These are phyloP conservation scores for Chamaecyparis obtusa DNA, from an alignment of 75 land plant genomes.

Conservation along the genomic window DNA sequence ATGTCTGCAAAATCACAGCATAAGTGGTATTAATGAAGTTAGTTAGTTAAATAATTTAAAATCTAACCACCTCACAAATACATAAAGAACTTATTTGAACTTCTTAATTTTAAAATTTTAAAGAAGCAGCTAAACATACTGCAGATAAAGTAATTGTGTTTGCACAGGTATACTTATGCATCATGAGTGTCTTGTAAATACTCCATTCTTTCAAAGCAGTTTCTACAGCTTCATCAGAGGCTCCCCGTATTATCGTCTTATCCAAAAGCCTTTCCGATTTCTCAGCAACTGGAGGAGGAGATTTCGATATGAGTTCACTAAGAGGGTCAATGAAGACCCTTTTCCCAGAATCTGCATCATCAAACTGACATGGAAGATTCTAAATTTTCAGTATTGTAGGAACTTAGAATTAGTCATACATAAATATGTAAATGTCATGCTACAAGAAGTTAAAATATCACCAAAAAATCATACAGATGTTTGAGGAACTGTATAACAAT, in stretches of 20 bases:
- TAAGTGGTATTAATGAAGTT: not conserved
- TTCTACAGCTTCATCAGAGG: constrained; percentile 13
- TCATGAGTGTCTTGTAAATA: not conserved
- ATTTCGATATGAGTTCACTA: constrained; percentile 1
- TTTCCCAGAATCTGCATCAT: constrained; percentile 10
- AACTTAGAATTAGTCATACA: not conserved
- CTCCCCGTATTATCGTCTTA: constrained; percentile 3
- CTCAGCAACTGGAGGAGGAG: not conserved
- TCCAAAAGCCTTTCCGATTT: not conserved
- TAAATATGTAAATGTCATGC: not conserved
- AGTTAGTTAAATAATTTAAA: not conserved
- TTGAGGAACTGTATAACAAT: constrained; percentile 2
- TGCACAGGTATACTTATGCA: constrained; percentile 8
- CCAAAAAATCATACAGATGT: not conserved
- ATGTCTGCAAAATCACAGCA: constrained; percentile 10
- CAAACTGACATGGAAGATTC: constrained; percentile 4
- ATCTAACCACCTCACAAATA: not conserved
- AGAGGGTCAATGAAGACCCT: constrained; percentile 8
- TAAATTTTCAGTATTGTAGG: not conserved
- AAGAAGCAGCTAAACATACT: not conserved
- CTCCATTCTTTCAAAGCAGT: constrained; percentile 5
- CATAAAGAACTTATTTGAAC: not conserved
- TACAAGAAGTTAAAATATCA: not conserved
- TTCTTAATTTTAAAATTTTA: not conserved
- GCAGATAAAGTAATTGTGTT: constrained; percentile 7